Evolutionary conservation across 2,329 filamentous ascomycete species (phyloP).

Genomic region (Fusarium neocosmosporiellum): DNA sequence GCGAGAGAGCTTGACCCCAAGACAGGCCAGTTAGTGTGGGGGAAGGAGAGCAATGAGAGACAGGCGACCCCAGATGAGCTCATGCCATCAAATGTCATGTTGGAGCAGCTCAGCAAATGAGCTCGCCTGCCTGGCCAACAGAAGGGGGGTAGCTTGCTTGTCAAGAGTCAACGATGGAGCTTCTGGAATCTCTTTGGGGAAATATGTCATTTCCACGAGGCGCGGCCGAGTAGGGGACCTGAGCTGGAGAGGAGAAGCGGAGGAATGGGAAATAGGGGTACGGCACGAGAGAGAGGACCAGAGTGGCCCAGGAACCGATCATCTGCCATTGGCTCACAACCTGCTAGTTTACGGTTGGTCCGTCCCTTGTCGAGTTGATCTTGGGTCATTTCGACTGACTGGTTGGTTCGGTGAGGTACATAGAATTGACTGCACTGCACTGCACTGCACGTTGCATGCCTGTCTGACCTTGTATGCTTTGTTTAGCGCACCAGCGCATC

Average conservation of each 20-base stretch:
- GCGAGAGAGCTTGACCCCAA: conserved; percentile 16
- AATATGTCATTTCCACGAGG: conserved; percentile 7
- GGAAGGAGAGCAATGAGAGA: conserved; percentile 16
- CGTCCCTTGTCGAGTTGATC: conserved; percentile 25
- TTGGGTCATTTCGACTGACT: conserved; percentile 27
- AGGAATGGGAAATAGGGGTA: conserved; percentile 16
- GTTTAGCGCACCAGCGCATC: background rate
- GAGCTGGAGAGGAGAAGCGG: conserved; percentile 4
- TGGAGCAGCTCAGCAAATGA: background rate
- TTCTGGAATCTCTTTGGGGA: conserved; percentile 21
- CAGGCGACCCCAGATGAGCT: conserved; percentile 34
- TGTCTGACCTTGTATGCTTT: background rate
- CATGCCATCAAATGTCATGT: conserved; percentile 13
- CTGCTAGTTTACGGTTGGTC: conserved; percentile 21
- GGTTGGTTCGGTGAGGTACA: background rate
- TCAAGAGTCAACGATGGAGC: conserved; percentile 3
- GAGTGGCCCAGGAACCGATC: background rate
- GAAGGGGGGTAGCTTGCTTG: conserved; percentile 3
- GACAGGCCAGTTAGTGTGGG: conserved; percentile 24
- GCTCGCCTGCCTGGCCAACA: conserved; percentile 4
- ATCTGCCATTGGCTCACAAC: conserved; percentile 5
- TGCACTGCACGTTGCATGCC: background rate
- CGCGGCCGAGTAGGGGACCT: background rate
- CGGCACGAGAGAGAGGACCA: background rate
- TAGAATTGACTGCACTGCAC: background rate